Evolutionary conservation across 1,284 basidiomycete species (phyloP).

Genomic region (Trametes sp.): DNA sequence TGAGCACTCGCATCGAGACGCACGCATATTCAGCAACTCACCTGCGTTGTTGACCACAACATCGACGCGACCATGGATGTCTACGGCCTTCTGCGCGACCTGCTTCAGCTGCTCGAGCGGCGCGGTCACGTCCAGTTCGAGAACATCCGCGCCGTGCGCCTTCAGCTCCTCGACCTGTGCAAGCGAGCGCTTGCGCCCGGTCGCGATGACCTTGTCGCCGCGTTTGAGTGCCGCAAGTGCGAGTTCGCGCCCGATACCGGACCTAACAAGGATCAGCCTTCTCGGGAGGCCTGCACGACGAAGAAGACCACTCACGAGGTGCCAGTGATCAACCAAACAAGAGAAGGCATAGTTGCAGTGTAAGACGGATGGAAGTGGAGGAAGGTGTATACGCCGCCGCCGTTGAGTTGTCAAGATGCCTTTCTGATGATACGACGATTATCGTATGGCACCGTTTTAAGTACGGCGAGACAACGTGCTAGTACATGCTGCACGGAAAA

Average conservation of each 20-base stretch:
- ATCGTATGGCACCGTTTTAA: background rate
- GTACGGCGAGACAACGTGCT: background rate
- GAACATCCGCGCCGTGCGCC: conserved; percentile 5
- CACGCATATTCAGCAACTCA: background rate
- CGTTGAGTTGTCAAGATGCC: background rate
- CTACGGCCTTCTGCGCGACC: conserved; percentile 2
- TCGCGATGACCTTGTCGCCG: conserved; percentile 12
- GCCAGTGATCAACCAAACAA: conserved; percentile 8
- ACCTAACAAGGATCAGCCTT: background rate
- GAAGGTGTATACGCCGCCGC: background rate
- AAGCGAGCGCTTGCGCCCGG: conserved; percentile 2
- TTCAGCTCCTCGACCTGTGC: conserved; percentile 6
- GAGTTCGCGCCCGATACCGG: conserved; percentile 6
- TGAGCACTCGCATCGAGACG: background rate
- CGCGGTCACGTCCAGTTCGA: conserved; percentile 7
- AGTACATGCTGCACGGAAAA: background rate
- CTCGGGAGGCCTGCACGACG: background rate
- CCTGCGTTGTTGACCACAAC: conserved; percentile 10
- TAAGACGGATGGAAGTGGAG: conserved; percentile 3
- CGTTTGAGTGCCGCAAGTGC: conserved; percentile 7
- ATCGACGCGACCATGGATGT: conserved; percentile 6
- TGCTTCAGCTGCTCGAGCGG: conserved; percentile 3
- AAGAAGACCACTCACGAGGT: conserved; percentile 1
- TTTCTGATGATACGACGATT: conserved; percentile 1
- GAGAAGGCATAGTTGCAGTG: conserved; percentile 7